Conservation (phyloP, 139 green algal species). For the Tetraselmis chui region DNA sequence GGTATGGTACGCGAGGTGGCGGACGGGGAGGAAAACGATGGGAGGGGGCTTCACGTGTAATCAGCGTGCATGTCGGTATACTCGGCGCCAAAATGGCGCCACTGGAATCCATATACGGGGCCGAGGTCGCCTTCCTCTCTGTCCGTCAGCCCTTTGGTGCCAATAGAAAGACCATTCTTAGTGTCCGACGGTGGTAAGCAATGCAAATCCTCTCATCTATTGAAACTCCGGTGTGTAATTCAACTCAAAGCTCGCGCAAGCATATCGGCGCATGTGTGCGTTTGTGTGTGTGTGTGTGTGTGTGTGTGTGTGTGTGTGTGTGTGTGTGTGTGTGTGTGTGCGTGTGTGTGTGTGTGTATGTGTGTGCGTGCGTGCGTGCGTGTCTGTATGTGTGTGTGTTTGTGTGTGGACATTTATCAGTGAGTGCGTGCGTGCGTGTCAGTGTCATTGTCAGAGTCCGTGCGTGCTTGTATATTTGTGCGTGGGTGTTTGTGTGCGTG, state of each 20-base stretch:
- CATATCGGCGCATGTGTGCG: background rate
- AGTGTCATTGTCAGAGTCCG: too few relatives aligned
- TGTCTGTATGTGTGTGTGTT: background rate
- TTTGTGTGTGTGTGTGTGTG: background rate
- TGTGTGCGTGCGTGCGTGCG: background rate
- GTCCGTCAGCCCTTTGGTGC: slow-evolving; percentile 25
- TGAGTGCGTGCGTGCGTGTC: too few relatives aligned
- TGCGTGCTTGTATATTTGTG: too few relatives aligned
- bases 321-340: background rate
- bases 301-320: background rate
- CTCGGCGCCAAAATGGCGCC: slow-evolving; percentile 94
- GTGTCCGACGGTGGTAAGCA: too few relatives aligned
- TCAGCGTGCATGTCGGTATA: slow-evolving; percentile 96
- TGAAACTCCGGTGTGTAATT: too few relatives aligned
- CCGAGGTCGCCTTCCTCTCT: slow-evolving; percentile 92
- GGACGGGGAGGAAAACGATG: too few relatives aligned
- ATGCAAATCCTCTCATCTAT: too few relatives aligned
- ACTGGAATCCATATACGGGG: slow-evolving; percentile 99
- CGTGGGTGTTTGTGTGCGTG: too few relatives aligned
- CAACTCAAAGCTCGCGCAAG: too few relatives aligned
- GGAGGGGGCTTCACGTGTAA: slow-evolving; percentile 49
- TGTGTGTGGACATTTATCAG: background rate
- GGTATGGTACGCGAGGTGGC: too few relatives aligned
- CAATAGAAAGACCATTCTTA: too few relatives aligned
- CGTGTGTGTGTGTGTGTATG: background rate